Evolutionary conservation across 371 early-diverging fungal genomes (phyloP).

Genomic region (Circinella minor): DNA sequence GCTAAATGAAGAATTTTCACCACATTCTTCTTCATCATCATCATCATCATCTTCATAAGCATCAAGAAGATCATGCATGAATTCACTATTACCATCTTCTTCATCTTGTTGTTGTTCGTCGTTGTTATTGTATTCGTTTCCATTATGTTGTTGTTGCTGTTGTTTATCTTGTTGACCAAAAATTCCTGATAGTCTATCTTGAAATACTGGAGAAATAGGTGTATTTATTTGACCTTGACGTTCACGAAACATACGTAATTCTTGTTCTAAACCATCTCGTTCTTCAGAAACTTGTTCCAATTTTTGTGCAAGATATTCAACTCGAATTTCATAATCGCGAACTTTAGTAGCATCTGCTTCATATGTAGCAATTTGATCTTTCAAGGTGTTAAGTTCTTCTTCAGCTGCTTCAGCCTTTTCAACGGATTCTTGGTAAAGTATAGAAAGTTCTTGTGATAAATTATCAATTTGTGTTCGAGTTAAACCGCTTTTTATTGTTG

Average conservation of each 20-base stretch:
- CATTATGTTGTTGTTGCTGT: constrained; percentile 17
- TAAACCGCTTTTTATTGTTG: neutral
- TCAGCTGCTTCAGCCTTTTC: constrained; percentile 28
- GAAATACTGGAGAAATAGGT: constrained; percentile 27
- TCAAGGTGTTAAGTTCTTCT: constrained; percentile 28
- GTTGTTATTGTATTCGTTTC: constrained; percentile 2
- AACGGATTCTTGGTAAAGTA: constrained; percentile 28
- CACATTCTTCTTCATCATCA: constrained; percentile 6
- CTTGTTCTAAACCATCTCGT: constrained; percentile 39
- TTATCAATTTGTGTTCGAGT: constrained; percentile 13
- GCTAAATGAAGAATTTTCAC: constrained; percentile 3
- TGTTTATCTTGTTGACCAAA: constrained; percentile 12
- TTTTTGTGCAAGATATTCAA: constrained; percentile 45
- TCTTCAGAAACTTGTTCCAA: constrained; percentile 48
- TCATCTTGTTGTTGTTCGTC: constrained; percentile 22
- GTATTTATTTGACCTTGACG: constrained; percentile 22
- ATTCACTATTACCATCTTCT: constrained; percentile 32
- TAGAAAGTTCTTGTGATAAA: constrained; percentile 30
- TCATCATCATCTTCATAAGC: constrained; percentile 37
- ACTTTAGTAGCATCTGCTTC: constrained; percentile 46
- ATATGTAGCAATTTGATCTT: constrained; percentile 34
- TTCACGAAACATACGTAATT: constrained; percentile 25
- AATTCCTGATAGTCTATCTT: constrained; percentile 20
- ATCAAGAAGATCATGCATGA: constrained; percentile 34
- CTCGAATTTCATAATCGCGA: constrained; percentile 48